Evolutionary conservation across 805 yeast species (phyloP).

Genomic region (Candida maesae): DNA sequence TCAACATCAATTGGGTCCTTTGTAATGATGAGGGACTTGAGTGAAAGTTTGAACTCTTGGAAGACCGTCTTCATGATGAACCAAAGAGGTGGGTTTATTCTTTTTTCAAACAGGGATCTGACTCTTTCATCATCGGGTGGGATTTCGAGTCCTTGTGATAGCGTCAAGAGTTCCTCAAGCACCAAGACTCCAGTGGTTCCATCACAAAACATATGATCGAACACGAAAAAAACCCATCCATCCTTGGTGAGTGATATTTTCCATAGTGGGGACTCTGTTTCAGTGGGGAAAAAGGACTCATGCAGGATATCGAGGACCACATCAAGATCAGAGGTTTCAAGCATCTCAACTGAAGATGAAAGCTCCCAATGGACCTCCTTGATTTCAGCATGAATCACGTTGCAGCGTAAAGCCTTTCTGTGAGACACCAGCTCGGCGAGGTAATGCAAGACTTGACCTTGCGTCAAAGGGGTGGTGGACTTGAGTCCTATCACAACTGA

Average conservation of each 20-base stretch:
- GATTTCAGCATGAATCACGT: slow-evolving; percentile 1
- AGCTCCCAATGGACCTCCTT: slow-evolving; percentile 1
- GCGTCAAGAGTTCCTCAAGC: slow-evolving; percentile 9
- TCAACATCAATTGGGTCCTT: not conserved
- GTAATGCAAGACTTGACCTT: not conserved
- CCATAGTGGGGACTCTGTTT: slow-evolving; percentile 5
- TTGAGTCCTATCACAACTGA: slow-evolving; percentile 9
- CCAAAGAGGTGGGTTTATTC: slow-evolving; percentile 3
- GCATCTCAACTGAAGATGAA: not conserved
- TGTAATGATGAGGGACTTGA: not conserved
- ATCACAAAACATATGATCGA: slow-evolving; percentile 12
- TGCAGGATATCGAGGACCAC: slow-evolving; percentile 5
- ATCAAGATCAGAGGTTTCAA: not conserved
- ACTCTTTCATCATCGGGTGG: slow-evolving; percentile 2
- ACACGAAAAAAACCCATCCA: slow-evolving; percentile 11
- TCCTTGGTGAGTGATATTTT: slow-evolving; percentile 1
- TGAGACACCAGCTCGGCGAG: slow-evolving; percentile 2
- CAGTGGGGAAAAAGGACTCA: not conserved
- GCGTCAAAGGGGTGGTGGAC: not conserved
- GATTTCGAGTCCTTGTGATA: slow-evolving; percentile 2
- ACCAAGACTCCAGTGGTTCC: slow-evolving; percentile 11
- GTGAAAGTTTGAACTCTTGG: not conserved
- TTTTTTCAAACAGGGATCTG: not conserved
- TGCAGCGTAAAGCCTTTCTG: slow-evolving; percentile 5
- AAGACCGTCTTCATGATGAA: not conserved